Base-by-base conservation (phyloP, 2,329 filamentous ascomycete genomes). In the Thielaviopsis ethacetica region DNA sequence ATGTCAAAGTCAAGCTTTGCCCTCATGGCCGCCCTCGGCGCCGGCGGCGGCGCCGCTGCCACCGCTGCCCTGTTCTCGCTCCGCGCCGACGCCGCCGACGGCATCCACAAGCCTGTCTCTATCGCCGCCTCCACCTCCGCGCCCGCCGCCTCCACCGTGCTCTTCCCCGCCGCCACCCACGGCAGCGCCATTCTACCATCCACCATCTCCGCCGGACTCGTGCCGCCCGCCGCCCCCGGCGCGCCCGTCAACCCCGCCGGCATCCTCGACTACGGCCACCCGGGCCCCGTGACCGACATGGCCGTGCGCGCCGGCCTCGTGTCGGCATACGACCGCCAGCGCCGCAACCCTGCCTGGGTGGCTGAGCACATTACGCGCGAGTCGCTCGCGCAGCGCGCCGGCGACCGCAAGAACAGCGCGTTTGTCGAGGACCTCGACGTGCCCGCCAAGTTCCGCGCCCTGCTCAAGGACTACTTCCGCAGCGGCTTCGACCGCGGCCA, bases 401-500 rank as follows among this genome's bases (percentile, higher is more conserved):
- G 82, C 65, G 91, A 97, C 73, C 84, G 93, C 67, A 87, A 88
- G 70, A 77, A 91, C 77, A 90, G 84, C 69, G 73, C 73, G 62
- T 98, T 98, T 71, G 71, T 83, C 64, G 91, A 98, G 72, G 93
- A 98, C 71, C 70, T 77, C 2, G 71, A 72, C 24, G 85, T 98
- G 58, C 93, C 93, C 0, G 78, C 85, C 57, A 84, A 86, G 72
- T 98, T 96, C 77, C 86, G 91, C 63, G 93, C 88, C 61, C 86
- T 85, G 70, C 78, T 98, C 60, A 86, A 88, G 71, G 93, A 98
- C 76, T 98, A 98, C 76, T 91, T 85, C 76, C 87, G 91, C 64
- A 91, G 85, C 47, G 93, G 93, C 66, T 98, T 94, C 71, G 93
- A 98, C 71, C 82, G 93, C 44, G 93, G 93, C 62, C 93, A 98